Conservation (phyloP, 2,329 filamentous ascomycete genomes). For the Curvularia verruculosa region DNA sequence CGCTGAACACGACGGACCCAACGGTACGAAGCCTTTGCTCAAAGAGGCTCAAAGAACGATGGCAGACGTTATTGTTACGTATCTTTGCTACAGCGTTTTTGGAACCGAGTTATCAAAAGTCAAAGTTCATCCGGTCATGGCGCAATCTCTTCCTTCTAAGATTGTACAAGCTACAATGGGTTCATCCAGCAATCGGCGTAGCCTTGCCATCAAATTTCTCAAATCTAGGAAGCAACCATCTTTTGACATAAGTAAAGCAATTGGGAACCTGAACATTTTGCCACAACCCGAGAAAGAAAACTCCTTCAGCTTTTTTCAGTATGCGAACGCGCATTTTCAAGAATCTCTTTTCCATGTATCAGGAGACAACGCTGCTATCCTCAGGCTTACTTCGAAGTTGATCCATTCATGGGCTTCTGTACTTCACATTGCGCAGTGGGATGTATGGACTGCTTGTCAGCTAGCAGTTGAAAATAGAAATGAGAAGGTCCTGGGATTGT, state of each 20-base stretch:
- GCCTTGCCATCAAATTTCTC: slow-evolving; percentile 20
- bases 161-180: slow-evolving; percentile 15
- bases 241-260: slow-evolving; percentile 19
- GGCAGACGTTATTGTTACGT: slow-evolving; percentile 28
- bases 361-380: slow-evolving; percentile 10
- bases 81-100: slow-evolving; percentile 30
- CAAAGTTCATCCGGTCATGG: slow-evolving; percentile 6
- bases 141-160: slow-evolving; percentile 11
- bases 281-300: neutral
- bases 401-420: neutral
- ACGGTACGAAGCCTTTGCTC: neutral
- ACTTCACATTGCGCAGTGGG: neutral
- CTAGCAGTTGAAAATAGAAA: slow-evolving; percentile 6
- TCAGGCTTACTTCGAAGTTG: slow-evolving; percentile 6
- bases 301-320: slow-evolving; percentile 17
- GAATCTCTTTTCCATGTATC: slow-evolving; percentile 17
- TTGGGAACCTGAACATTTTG: slow-evolving; percentile 12
- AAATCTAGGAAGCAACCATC: slow-evolving; percentile 12
- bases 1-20: neutral
- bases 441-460: neutral
- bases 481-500: neutral
- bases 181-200: slow-evolving; percentile 7
- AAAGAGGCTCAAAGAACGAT: slow-evolving; percentile 18
- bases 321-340: slow-evolving; percentile 24
- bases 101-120: slow-evolving; percentile 20